Evolutionary conservation across 257 asterid species (phyloP).

Genomic region (Paraleonurus japonicus): DNA sequence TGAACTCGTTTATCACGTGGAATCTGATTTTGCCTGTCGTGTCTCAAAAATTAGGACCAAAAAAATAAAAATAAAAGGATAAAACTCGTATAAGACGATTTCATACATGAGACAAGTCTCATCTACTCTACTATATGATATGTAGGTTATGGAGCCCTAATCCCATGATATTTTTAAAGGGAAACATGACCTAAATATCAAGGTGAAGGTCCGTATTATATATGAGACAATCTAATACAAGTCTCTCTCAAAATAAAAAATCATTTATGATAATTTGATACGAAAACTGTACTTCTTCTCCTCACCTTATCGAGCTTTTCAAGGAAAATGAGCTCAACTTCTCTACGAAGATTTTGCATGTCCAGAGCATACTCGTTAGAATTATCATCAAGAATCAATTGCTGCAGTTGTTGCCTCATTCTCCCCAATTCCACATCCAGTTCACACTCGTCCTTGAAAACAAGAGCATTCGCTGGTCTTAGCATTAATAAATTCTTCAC

Average conservation of each 20-base stretch:
- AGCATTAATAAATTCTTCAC: conserved; percentile 58
- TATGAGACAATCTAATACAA: too few species aligned
- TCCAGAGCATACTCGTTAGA: conserved; percentile 57
- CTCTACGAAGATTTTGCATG: conserved; percentile 58
- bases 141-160: too few species aligned
- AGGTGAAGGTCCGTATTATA: too few species aligned
- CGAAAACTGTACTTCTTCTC: neutral
- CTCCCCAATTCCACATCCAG: conserved; percentile 51
- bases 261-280: neutral
- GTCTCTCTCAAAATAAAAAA: too few species aligned
- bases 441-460: conserved; percentile 56
- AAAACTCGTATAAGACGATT: too few species aligned
- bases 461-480: conserved; percentile 43
- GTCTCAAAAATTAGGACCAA: conserved; percentile 11
- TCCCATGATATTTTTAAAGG: too few species aligned
- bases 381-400: conserved; percentile 41
- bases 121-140: too few species aligned
- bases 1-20: conserved; percentile 31
- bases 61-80: neutral
- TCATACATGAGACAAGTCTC: too few species aligned
- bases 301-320: conserved; percentile 49
- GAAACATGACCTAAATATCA: too few species aligned
- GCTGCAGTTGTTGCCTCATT: conserved; percentile 51
- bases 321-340: conserved; percentile 55
- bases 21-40: conserved; percentile 41